A percentile compares a stretch with the other conserved stretches of the same genome.
phyloP scores from a whole-genome alignment of 495 filamentous ascomycete species.

The Achaetomiella virescens region DNA sequence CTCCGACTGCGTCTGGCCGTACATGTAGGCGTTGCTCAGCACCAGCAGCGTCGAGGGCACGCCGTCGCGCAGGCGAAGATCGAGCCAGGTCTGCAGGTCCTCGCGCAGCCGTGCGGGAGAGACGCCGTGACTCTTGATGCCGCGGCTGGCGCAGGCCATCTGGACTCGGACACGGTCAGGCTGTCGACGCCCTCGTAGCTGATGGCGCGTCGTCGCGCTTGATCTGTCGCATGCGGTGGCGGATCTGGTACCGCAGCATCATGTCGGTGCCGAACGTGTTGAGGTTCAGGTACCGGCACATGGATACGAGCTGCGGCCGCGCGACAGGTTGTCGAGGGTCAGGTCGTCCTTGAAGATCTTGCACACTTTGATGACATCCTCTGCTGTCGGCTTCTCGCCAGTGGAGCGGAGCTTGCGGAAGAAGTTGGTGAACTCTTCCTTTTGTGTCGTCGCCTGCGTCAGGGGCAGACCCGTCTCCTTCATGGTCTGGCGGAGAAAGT shows the following conservation, averaged over 20 bases:
- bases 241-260: conserved; percentile 96
- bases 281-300: conserved; percentile 98
- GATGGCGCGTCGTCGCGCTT: conserved; percentile 96
- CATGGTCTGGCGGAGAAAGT: conserved; percentile 81
- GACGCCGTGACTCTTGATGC: conserved; percentile 86
- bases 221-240: conserved; percentile 97
- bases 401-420: conserved; percentile 94
- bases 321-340: conserved; percentile 93
- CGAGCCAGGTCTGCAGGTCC: conserved; percentile 90
- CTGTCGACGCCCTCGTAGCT: conserved; percentile 90
- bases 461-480: conserved; percentile 89
- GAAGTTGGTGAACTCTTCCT: conserved; percentile 94
- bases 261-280: conserved; percentile 94
- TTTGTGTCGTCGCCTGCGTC: conserved; percentile 76
- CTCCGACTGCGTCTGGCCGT: conserved; percentile 69
- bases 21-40: conserved; percentile 95
- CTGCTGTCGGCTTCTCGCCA: conserved; percentile 77
- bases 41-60: conserved; percentile 93
- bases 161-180: conserved; percentile 91
- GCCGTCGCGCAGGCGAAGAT: conserved; percentile 85
- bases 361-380: conserved; percentile 97
- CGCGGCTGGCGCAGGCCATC: conserved; percentile 81
- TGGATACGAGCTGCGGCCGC: conserved; percentile 91
- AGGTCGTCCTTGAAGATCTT: conserved; percentile 99
- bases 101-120: conserved; percentile 82